Percentiles rank a stretch among this genome's conserved stretches.
Evolutionary conservation across 2,329 filamentous ascomycete genomes (phyloP).

Genomic region (Fusarium floridanum): DNA sequence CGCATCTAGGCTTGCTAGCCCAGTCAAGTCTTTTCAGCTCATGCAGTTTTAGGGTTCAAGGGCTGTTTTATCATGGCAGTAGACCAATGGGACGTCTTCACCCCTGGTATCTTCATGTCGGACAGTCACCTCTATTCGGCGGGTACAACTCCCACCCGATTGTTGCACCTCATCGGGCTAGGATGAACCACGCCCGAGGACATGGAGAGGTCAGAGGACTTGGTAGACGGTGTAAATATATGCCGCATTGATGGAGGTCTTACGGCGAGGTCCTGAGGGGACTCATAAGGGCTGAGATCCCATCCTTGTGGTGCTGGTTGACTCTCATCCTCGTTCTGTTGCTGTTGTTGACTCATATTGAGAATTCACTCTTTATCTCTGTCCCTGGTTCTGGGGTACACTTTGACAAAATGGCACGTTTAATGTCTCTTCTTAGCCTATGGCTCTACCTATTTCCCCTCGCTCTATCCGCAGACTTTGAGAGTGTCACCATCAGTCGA

Average conservation of each 20-base stretch:
- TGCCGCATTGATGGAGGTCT: conserved; percentile 11
- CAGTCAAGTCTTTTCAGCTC: conserved; percentile 37
- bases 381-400: neutral
- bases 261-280: neutral
- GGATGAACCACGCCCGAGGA: neutral
- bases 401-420: conserved; percentile 22
- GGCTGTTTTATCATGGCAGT: conserved; percentile 3
- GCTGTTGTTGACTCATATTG: neutral
- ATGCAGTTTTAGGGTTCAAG: conserved; percentile 21
- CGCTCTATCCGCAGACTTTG: conserved; percentile 20
- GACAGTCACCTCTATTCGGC: conserved; percentile 16
- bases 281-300: conserved; percentile 21
- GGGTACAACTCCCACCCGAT: conserved; percentile 10
- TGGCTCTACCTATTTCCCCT: conserved; percentile 14
- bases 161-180: conserved; percentile 19
- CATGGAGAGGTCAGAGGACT: neutral
- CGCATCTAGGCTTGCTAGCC: conserved; percentile 26
- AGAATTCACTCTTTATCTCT: neutral
- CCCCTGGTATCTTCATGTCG: conserved; percentile 30
- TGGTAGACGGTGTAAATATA: conserved; percentile 11
- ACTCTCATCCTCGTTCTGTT: neutral
- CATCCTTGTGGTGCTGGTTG: neutral
- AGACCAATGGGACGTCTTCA: conserved; percentile 24
- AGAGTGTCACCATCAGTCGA: conserved; percentile 36
- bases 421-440: conserved; percentile 10